Evolutionary conservation across 768 basidiomycete genomes (phyloP), one percentile per base, ranked within the genome.

Genomic region (Suillus discolor): DNA sequence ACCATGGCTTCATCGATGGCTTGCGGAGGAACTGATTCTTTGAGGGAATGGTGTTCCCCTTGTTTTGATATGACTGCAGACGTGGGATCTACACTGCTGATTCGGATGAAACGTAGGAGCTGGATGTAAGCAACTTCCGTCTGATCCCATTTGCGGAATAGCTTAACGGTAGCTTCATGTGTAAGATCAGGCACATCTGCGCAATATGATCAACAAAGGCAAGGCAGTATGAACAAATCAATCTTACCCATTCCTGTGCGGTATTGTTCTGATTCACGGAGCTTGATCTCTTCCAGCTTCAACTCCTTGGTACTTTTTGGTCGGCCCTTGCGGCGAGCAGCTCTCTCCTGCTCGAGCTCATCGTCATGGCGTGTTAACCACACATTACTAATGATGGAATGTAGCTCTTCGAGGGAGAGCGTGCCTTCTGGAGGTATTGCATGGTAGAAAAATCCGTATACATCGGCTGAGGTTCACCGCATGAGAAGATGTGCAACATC

Each of bases 171-270:
- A 12, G 81, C 74, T n/a, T 79, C 75, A 68, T 94, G 87, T 0
- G 92, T 94, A 34, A 95, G 82, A 76, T 95, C 93, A 8, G 87
- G 84, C 41, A 94, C 82, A 79, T 95, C 93, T 94, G 73, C 57
- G 57, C 64, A 47, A 42, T 62, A 42, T 63, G 57, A 65, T 51
- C 51, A 61, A 62, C 60, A 39, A 36, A 57, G 36, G 45, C 38
- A 7, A 42, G 9, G 39, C 45, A 62, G 62, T 8, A 70, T 51
- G 31, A 55, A 54, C 34, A 45, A 31, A 36, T 45, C 44, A 38
- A 60, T 57, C 89, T 67, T 72, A 92, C 93, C 93, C 73, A 95
- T 82, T 8, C 93, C 93, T 2, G 93, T 91, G 44, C 90, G 83
- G 75, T 95, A 95, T 63, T 85, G 79, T 67, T 94, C 92, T 20